Percentiles rank a stretch among this genome's conserved stretches.
These are phyloP conservation scores for Chaetomiaceae sp. DNA, from an alignment of 2,329 filamentous ascomycete species.

Conservation along the genomic window DNA sequence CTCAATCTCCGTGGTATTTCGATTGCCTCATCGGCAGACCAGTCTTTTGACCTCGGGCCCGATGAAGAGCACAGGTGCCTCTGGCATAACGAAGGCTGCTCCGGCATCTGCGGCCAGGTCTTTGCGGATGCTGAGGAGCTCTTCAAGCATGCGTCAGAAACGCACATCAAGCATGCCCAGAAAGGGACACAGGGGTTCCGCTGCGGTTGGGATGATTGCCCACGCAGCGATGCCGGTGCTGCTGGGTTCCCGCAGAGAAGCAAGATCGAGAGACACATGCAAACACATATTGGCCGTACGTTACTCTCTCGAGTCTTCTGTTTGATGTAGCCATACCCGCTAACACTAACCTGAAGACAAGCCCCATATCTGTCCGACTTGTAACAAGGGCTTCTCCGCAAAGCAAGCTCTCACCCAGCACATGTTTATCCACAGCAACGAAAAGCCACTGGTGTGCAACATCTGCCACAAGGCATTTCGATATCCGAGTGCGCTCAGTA, in stretches of 20 bases:
- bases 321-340: background rate
- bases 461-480: conserved; percentile 58
- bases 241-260: conserved; percentile 55
- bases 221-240: conserved; percentile 41
- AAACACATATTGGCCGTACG: conserved; percentile 62
- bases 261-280: conserved; percentile 62
- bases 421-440: conserved; percentile 61
- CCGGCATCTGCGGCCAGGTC: conserved; percentile 27
- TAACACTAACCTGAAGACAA: conserved; percentile 45
- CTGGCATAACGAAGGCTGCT: conserved; percentile 29
- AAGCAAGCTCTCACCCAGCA: conserved; percentile 66
- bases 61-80: conserved; percentile 29
- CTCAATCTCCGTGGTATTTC: conserved; percentile 20
- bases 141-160: conserved; percentile 51
- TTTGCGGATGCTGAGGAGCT: conserved; percentile 47
- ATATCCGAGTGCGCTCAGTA: conserved; percentile 64
- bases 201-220: conserved; percentile 56
- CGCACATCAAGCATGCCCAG: conserved; percentile 45
- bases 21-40: conserved; percentile 15
- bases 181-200: conserved; percentile 45
- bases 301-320: no score
- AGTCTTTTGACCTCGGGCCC: conserved; percentile 8
- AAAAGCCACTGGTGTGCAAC: conserved; percentile 58
- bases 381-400: conserved; percentile 57
- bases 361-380: conserved; percentile 53